Evolutionary conservation across 768 basidiomycete species (phyloP).

Genomic region (Termitomyces sp.): DNA sequence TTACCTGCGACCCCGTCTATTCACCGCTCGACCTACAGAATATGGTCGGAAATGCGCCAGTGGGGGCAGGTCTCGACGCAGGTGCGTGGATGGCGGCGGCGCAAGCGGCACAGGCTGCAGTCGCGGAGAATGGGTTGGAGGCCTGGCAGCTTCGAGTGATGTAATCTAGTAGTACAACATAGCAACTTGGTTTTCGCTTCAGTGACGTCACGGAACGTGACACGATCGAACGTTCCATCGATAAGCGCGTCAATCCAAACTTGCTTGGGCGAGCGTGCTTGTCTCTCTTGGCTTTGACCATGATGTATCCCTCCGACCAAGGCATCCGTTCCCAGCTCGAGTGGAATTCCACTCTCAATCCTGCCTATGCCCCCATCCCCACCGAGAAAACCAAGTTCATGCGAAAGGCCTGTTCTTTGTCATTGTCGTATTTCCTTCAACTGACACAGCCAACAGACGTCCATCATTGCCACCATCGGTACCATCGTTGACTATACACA

Average conservation of each 20-base stretch:
- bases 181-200: not conserved
- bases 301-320: slow-evolving; percentile 53
- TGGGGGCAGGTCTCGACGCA: slow-evolving; percentile 46
- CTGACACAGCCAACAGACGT: slow-evolving; percentile 50
- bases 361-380: slow-evolving; percentile 62
- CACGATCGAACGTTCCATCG: slow-evolving; percentile 14
- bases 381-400: slow-evolving; percentile 78
- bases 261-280: slow-evolving; percentile 6
- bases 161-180: slow-evolving; percentile 32
- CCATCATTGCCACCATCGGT: slow-evolving; percentile 99
- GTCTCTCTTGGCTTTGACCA: slow-evolving; percentile 17
- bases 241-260: slow-evolving; percentile 8
- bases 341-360: slow-evolving; percentile 84
- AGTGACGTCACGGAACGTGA: slow-evolving; percentile 8
- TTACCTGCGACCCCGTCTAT: slow-evolving; percentile 79
- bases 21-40: slow-evolving; percentile 58
- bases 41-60: slow-evolving; percentile 40
- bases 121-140: slow-evolving; percentile 59
- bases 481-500: slow-evolving; percentile 15
- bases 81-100: slow-evolving; percentile 69
- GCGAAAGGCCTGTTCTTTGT: slow-evolving; percentile 67
- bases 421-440: not conserved
- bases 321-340: slow-evolving; percentile 76
- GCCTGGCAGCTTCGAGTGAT: slow-evolving; percentile 80
- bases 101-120: slow-evolving; percentile 65